Conservation (phyloP, 108 stramenopile species). For the Asterionellopsis glacialis region DNA sequence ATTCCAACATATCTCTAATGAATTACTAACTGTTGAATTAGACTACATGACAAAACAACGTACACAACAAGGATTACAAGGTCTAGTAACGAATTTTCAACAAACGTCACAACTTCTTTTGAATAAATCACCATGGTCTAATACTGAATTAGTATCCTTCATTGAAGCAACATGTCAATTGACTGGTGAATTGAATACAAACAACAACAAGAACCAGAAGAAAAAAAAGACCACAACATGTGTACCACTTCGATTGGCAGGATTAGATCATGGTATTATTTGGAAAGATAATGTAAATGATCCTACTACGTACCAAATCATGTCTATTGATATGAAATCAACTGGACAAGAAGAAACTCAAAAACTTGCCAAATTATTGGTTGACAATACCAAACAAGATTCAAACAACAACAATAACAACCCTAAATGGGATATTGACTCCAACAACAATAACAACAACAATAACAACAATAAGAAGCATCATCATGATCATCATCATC, state of each 20-base stretch:
- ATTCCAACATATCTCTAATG: background rate
- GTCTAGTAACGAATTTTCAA: background rate
- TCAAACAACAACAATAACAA: background rate
- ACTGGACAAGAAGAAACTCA: no score
- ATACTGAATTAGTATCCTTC: constrained; percentile 30
- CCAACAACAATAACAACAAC: no score
- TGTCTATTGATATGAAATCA: no score
- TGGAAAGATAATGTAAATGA: constrained; percentile 27
- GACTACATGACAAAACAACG: background rate
- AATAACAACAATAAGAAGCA: background rate
- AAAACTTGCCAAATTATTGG: background rate
- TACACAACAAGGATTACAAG: background rate
- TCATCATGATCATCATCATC: constrained; percentile 6
- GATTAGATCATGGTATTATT: constrained; percentile 45
- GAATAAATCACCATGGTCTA: constrained; percentile 7
- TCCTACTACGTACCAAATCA: no score
- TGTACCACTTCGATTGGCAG: constrained; percentile 52
- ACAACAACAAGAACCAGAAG: constrained; percentile 4
- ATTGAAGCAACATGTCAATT: constrained; percentile 61
- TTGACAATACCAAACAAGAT: constrained; percentile 1
- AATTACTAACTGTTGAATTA: background rate
- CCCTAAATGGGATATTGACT: background rate
- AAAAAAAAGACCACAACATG: constrained; percentile 23
- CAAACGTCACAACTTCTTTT: background rate
- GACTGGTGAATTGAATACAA: constrained; percentile 54